Percentiles rank a stretch among this genome's conserved stretches.
These are phyloP conservation scores for Saccharomycopsis schoenii DNA, from an alignment of 805 yeast genomes.

Conservation along the genomic window DNA sequence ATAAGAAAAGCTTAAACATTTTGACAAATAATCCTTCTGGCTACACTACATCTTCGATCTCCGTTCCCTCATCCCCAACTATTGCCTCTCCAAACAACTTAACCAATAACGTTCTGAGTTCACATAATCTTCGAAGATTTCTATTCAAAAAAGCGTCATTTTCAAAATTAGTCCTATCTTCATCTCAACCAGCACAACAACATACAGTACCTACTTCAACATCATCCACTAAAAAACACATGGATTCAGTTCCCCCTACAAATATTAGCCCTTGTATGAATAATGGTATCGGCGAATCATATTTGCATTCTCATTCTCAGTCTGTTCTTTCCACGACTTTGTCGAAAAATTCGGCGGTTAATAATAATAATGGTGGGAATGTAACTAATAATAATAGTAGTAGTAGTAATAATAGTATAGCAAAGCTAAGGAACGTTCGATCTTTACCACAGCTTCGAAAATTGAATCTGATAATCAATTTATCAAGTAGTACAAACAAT, in stretches of 20 bases:
- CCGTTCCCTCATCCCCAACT: neutral
- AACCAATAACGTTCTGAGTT: neutral
- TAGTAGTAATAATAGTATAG: neutral
- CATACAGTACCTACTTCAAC: neutral
- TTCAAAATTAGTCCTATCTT: neutral
- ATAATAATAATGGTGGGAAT: neutral
- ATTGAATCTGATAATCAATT: constrained; percentile 3
- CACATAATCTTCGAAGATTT: neutral
- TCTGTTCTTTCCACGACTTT: neutral
- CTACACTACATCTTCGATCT: neutral
- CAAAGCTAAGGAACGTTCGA: constrained; percentile 13
- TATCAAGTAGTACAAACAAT: neutral
- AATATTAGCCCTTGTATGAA: neutral
- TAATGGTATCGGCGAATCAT: neutral
- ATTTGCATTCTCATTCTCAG: neutral
- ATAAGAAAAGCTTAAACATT: neutral
- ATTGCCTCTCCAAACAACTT: neutral
- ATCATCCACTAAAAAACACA: neutral
- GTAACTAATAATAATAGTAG: neutral
- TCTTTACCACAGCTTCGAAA: constrained; percentile 17
- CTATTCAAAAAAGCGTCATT: neutral
- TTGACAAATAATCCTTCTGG: neutral
- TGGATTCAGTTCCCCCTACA: neutral
- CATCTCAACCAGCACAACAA: neutral
- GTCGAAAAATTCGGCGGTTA: neutral